These are phyloP conservation scores for Ophiostoma angusticollis DNA, from an alignment of 2,329 filamentous ascomycete genomes.

Conservation along the genomic window DNA sequence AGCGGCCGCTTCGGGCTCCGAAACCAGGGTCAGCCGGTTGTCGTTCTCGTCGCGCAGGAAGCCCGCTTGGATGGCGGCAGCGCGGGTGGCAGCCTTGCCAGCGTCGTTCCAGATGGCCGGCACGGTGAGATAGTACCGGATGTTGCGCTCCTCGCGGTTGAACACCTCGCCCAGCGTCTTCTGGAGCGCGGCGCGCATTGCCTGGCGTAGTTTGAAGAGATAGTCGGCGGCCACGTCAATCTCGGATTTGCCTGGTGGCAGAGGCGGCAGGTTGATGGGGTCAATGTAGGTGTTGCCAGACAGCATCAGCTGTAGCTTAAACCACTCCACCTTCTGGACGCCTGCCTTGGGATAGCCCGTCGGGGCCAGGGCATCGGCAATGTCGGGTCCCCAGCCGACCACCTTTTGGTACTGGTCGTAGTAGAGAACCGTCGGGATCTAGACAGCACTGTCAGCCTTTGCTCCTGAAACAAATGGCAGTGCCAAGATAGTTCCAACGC, in stretches of 20 bases:
- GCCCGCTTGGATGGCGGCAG: conserved; percentile 90
- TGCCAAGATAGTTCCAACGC: too few relatives aligned
- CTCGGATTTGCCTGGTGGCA: conserved; percentile 95
- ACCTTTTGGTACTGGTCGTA: conserved; percentile 99
- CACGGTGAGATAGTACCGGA: conserved; percentile 95
- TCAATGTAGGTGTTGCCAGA: conserved; percentile 99
- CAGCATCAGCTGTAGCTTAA: conserved; percentile 97
- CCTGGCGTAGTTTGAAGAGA: conserved; percentile 93
- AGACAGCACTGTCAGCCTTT: not conserved
- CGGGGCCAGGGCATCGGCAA: conserved; percentile 87
- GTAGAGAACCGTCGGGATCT: conserved; percentile 99
- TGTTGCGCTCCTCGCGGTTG: conserved; percentile 94
- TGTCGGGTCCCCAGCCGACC: conserved; percentile 98
- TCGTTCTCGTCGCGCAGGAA: conserved; percentile 97
- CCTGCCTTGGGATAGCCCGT: conserved; percentile 96
- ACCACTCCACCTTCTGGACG: conserved; percentile 99
- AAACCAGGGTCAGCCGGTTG: conserved; percentile 86
- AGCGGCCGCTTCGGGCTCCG: conserved; percentile 90
- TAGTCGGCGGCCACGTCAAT: conserved; percentile 99
- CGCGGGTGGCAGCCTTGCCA: conserved; percentile 89
- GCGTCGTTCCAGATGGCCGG: conserved; percentile 99
- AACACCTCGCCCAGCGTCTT: conserved; percentile 97
- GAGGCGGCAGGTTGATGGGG: conserved; percentile 93
- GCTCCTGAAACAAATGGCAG: too few relatives aligned
- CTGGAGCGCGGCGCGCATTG: conserved; percentile 88